Conservation (phyloP, 306 rosid genomes). For the Gillenia trifoliata region DNA sequence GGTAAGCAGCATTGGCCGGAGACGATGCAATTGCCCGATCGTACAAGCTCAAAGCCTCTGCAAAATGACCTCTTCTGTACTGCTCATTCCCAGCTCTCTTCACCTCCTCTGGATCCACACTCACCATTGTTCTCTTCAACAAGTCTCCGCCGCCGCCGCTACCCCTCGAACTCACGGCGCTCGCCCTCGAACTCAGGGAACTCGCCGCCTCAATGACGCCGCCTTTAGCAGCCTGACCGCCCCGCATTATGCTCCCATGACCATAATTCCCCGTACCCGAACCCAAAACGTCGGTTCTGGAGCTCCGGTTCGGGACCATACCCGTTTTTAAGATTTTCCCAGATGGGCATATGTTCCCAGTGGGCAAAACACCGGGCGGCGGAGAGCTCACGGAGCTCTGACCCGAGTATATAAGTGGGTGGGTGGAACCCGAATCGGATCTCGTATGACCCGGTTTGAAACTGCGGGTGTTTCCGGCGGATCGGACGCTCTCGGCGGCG, state of each 20-base stretch:
- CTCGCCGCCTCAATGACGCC: slow-evolving; percentile 10
- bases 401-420: slow-evolving; percentile 50
- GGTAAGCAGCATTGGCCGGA: slow-evolving; percentile 63
- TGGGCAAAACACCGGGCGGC: slow-evolving; percentile 53
- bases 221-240: slow-evolving; percentile 37
- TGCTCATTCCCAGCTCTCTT: slow-evolving; percentile 82
- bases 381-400: slow-evolving; percentile 71
- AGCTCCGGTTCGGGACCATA: slow-evolving; percentile 41
- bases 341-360: slow-evolving; percentile 93
- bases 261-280: slow-evolving; percentile 79
- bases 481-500: slow-evolving; percentile 46
- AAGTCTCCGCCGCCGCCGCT: slow-evolving; percentile 24
- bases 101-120: slow-evolving; percentile 73
- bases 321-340: slow-evolving; percentile 68
- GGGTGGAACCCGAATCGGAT: slow-evolving; percentile 60
- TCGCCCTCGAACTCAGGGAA: background rate
- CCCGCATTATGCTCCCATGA: slow-evolving; percentile 94
- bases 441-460: slow-evolving; percentile 51
- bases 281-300: slow-evolving; percentile 69
- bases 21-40: slow-evolving; percentile 74
- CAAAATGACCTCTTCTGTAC: slow-evolving; percentile 63
- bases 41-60: slow-evolving; percentile 71
- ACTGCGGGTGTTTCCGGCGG: slow-evolving; percentile 27
- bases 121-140: slow-evolving; percentile 34
- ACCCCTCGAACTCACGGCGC: background rate